Conservation (phyloP, 2,329 filamentous ascomycete species). For the Pestalotiopsis sp. region DNA sequence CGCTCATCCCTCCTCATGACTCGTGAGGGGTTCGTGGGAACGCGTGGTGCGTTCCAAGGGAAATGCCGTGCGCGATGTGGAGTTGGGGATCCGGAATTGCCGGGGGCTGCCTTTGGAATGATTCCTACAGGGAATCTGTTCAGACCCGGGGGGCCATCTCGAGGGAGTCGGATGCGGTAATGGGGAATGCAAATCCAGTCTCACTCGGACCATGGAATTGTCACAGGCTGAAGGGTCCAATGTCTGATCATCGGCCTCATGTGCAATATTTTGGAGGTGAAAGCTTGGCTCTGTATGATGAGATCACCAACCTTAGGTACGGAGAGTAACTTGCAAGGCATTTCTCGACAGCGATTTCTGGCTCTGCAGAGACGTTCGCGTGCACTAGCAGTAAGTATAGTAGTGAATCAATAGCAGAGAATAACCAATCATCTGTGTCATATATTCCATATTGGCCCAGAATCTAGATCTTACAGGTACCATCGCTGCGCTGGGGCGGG, state of each 20-base stretch:
- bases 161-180: neutral
- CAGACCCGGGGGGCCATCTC: too few relatives aligned
- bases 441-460: neutral
- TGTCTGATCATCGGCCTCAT: neutral
- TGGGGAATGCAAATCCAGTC: neutral
- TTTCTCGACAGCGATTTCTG: neutral
- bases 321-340: neutral
- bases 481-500: neutral
- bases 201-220: neutral
- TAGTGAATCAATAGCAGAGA: neutral
- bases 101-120: neutral
- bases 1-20: neutral
- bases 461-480: neutral
- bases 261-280: neutral
- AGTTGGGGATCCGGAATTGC: neutral
- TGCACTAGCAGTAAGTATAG: neutral
- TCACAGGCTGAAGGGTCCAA: neutral
- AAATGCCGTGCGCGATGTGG: conserved; percentile 5
- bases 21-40: conserved; percentile 1
- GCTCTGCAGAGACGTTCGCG: neutral
- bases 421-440: neutral
- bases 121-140: too few relatives aligned
- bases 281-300: neutral
- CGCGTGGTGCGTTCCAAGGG: conserved; percentile 1
- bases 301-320: neutral